Percentiles rank a stretch among this genome's conserved stretches.
These are phyloP conservation scores for Eucalyptus curtisii DNA, from an alignment of 345 rosid species.

Conservation along the genomic window DNA sequence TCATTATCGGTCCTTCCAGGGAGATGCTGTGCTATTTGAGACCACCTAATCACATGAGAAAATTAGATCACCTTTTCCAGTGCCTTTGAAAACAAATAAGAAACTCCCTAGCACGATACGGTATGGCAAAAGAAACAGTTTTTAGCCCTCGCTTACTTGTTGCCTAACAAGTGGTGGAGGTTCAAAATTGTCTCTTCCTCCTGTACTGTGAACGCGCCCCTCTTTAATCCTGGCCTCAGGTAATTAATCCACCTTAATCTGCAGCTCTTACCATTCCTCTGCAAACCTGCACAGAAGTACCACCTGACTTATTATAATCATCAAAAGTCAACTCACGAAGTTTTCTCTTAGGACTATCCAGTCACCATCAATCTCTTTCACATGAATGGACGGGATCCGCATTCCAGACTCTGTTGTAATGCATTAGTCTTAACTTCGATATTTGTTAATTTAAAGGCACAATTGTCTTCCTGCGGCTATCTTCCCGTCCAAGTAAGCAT, in stretches of 20 bases:
- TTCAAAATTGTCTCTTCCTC: constrained; percentile 64
- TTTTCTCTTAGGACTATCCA: background rate
- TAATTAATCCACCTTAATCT: constrained; percentile 94
- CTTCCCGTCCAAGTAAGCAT: background rate
- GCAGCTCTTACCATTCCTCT: constrained; percentile 94
- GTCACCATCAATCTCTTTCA: background rate
- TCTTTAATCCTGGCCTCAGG: constrained; percentile 76
- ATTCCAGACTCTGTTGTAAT: background rate
- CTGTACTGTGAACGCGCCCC: constrained; percentile 42
- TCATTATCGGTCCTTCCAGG: constrained; percentile 98
- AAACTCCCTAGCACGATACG: background rate
- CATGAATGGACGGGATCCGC: background rate
- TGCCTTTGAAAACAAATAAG: background rate
- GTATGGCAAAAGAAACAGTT: background rate
- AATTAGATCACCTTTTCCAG: background rate
- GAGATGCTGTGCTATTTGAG: constrained; percentile 68
- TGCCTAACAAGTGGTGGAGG: constrained; percentile 69
- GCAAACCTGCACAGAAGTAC: constrained; percentile 37
- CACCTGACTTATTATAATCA: background rate
- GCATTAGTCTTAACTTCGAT: background rate
- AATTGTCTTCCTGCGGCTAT: background rate
- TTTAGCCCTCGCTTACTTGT: constrained; percentile 47
- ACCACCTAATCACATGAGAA: constrained; percentile 47
- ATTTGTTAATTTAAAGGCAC: background rate
- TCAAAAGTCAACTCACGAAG: background rate